phyloP scores from a whole-genome alignment of 2,329 filamentous ascomycete genomes.

The Stagonosporopsis vannaccii region DNA sequence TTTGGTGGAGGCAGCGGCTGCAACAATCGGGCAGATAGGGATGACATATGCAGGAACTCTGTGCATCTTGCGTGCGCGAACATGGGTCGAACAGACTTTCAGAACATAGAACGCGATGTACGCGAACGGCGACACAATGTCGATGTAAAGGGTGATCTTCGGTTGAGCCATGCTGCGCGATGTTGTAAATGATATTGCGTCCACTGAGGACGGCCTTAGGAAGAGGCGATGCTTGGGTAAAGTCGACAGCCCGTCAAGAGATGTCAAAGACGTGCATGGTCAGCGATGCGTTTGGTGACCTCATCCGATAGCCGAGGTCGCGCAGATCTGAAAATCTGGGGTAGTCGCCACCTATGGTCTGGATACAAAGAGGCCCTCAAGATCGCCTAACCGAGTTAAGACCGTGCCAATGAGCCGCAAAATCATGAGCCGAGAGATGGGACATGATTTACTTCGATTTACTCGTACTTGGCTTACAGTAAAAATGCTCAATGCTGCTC shows the following conservation, averaged over 20 bases:
- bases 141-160: slow-evolving; percentile 65
- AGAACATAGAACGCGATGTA: slow-evolving; percentile 66
- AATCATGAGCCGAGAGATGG: too few relatives aligned
- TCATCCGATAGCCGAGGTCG: slow-evolving; percentile 16
- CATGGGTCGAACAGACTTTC: slow-evolving; percentile 51
- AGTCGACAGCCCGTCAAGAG: not conserved
- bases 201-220: too few relatives aligned
- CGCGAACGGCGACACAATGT: slow-evolving; percentile 67
- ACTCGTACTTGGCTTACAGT: not conserved
- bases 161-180: slow-evolving; percentile 52
- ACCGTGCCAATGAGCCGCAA: not conserved
- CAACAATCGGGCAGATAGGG: not conserved
- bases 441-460: too few relatives aligned
- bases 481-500: not conserved
- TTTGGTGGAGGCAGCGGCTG: too few relatives aligned
- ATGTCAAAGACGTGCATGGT: not conserved
- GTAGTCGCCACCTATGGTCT: not conserved
- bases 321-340: slow-evolving; percentile 5
- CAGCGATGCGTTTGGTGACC: not conserved
- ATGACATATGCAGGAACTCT: not conserved
- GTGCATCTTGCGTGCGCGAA: not conserved
- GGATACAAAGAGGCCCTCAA: not conserved
- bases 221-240: too few relatives aligned
- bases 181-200: not conserved
- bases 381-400: not conserved